These are phyloP conservation scores for Colletotrichum orbiculare DNA, from an alignment of 2,329 filamentous ascomycete genomes.

Conservation along the genomic window DNA sequence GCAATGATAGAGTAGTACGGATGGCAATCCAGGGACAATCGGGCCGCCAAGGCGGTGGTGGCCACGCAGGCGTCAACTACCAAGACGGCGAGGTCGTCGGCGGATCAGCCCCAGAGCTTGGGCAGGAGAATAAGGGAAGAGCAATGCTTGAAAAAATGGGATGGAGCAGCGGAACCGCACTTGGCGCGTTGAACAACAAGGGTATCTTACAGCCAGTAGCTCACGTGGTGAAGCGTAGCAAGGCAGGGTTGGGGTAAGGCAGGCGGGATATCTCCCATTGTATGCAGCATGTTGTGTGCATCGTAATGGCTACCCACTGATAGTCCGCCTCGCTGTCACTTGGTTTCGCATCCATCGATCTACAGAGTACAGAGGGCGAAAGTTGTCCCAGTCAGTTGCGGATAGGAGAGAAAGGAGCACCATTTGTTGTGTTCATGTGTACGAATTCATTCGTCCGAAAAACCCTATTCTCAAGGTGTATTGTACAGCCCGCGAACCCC, in stretches of 20 bases:
- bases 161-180: constrained; percentile 86
- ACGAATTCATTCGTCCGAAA: constrained; percentile 70
- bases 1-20: constrained; percentile 52
- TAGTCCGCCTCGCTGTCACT: too few relatives aligned
- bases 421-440: constrained; percentile 59
- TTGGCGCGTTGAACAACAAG: constrained; percentile 85
- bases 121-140: constrained; percentile 83
- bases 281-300: too few relatives aligned
- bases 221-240: constrained; percentile 87
- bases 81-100: constrained; percentile 91
- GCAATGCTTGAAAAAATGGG: constrained; percentile 97
- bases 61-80: constrained; percentile 65
- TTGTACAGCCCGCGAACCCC: constrained; percentile 80
- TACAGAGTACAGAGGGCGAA: too few relatives aligned
- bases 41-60: constrained; percentile 37
- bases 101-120: constrained; percentile 84
- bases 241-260: constrained; percentile 81
- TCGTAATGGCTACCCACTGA: too few relatives aligned
- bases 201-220: constrained; percentile 88
- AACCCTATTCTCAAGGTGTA: constrained; percentile 73
- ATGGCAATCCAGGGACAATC: constrained; percentile 24
- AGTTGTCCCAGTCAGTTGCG: too few relatives aligned
- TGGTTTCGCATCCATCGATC: too few relatives aligned
- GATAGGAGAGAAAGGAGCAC: neutral
- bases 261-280: neutral